These are phyloP conservation scores for Hymenoscyphus occultus DNA, from an alignment of 2,329 filamentous ascomycete genomes.

Conservation along the genomic window DNA sequence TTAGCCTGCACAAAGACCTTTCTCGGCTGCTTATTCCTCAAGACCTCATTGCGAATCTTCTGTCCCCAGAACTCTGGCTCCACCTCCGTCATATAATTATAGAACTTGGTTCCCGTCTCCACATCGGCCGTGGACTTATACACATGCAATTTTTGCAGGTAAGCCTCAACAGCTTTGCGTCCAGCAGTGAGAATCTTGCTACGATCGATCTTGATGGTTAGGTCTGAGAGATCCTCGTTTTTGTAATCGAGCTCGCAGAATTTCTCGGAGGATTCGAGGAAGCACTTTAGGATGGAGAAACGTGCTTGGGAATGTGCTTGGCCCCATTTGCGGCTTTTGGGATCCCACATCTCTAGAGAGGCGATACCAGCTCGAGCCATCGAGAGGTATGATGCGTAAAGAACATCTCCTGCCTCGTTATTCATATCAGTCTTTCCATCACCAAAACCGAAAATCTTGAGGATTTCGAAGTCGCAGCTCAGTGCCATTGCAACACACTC, in stretches of 20 bases:
- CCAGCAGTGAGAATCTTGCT: conserved; percentile 83
- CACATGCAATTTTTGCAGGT: conserved; percentile 86
- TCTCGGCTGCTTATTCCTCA: conserved; percentile 75
- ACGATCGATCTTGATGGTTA: conserved; percentile 80
- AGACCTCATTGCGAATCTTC: conserved; percentile 71
- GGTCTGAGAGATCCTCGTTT: conserved; percentile 67
- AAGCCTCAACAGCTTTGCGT: conserved; percentile 75
- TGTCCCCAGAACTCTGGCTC: conserved; percentile 79
- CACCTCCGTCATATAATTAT: conserved; percentile 79
- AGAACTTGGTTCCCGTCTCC: conserved; percentile 72
- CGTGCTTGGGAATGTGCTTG: conserved; percentile 90
- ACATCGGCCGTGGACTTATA: conserved; percentile 90
- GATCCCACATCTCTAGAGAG: conserved; percentile 92
- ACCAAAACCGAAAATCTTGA: conserved; percentile 90
- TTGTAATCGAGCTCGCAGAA: conserved; percentile 80
- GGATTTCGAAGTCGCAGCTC: conserved; percentile 81
- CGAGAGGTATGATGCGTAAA: conserved; percentile 83
- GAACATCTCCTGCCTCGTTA: conserved; percentile 76
- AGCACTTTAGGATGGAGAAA: conserved; percentile 81
- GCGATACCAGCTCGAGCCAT: conserved; percentile 93
- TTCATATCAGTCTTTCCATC: conserved; percentile 71
- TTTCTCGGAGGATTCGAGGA: conserved; percentile 79
- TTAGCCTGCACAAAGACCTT: conserved; percentile 96
- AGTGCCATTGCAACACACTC: conserved; percentile 93
- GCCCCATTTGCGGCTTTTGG: conserved; percentile 86